phyloP scores from a whole-genome alignment of 768 basidiomycete genomes.

The Mycena rosella region DNA sequence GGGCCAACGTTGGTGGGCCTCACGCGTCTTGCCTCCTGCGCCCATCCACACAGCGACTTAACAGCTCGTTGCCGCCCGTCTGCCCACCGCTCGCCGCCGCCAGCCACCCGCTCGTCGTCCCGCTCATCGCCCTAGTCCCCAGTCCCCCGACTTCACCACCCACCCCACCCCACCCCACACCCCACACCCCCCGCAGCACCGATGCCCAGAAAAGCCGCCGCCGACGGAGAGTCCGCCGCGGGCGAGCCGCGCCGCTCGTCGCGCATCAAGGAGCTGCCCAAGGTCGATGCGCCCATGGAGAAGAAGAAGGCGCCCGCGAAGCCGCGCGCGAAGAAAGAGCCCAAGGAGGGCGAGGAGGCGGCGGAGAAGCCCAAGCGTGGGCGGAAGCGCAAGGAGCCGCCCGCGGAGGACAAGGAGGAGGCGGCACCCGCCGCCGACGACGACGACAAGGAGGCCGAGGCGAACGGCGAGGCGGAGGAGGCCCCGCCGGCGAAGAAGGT shows the following conservation, averaged over 20 bases:
- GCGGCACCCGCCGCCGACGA: conserved; percentile 47
- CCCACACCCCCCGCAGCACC: conserved; percentile 33
- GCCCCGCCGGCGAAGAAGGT: conserved; percentile 77
- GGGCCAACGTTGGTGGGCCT: conserved; percentile 4
- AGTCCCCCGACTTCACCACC: too few species aligned
- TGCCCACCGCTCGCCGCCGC: too few species aligned
- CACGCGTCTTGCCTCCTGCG: conserved; percentile 33
- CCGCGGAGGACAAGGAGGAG: conserved; percentile 39
- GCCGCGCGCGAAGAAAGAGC: conserved; percentile 68
- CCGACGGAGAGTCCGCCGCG: conserved; percentile 49
- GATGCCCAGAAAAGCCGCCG: conserved; percentile 82
- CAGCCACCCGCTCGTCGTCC: too few species aligned
- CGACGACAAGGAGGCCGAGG: conserved; percentile 48
- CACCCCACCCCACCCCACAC: conserved; percentile 15
- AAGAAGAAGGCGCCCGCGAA: conserved; percentile 78
- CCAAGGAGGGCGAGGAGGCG: conserved; percentile 55
- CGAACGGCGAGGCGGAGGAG: conserved; percentile 50
- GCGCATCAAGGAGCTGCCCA: conserved; percentile 81
- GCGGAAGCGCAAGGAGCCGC: conserved; percentile 58
- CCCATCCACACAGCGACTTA: too few species aligned
- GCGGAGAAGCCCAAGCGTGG: conserved; percentile 72
- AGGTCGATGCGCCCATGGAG: conserved; percentile 63
- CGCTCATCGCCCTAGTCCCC: too few species aligned
- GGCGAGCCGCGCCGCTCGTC: conserved; percentile 76
- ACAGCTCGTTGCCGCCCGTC: too few species aligned